Evolutionary conservation across 768 basidiomycete genomes (phyloP).

Genomic region (Tubosaeta sp.): DNA sequence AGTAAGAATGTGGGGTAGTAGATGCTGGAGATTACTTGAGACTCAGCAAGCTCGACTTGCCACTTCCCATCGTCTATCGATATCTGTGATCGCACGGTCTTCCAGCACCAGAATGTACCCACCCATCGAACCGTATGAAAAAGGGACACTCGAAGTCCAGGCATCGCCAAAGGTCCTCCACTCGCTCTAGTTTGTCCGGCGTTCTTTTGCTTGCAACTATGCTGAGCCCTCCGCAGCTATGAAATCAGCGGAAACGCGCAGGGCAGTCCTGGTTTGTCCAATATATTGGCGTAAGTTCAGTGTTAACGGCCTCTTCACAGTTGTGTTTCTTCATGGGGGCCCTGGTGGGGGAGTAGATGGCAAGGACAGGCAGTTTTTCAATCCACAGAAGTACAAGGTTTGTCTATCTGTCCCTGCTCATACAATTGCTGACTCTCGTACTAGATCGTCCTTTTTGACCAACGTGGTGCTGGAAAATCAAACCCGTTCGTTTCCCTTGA

Average conservation of each 20-base stretch:
- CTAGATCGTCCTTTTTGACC: conserved; percentile 85
- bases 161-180: conserved; percentile 47
- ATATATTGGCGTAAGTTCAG: background rate
- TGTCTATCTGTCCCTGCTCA: background rate
- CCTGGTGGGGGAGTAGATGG: conserved; percentile 74
- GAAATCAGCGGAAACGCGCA: conserved; percentile 76
- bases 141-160: conserved; percentile 64
- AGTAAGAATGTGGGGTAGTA: too few species aligned
- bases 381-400: conserved; percentile 82
- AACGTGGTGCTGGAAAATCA: conserved; percentile 84
- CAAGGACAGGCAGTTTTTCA: conserved; percentile 74
- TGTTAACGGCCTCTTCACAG: conserved; percentile 31
- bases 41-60: too few species aligned
- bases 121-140: conserved; percentile 58
- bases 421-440: conserved; percentile 1
- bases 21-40: too few species aligned
- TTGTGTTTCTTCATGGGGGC: conserved; percentile 81
- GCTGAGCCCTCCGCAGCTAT: conserved; percentile 46
- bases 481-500: conserved; percentile 55
- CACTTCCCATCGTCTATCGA: conserved; percentile 21
- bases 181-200: conserved; percentile 59
- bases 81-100: conserved; percentile 4
- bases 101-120: conserved; percentile 53
- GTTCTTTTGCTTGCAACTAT: conserved; percentile 9
- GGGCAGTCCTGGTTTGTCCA: conserved; percentile 61